Evolutionary conservation across 2,329 filamentous ascomycete genomes (phyloP).

Genomic region (Sclerotinia borealis): DNA sequence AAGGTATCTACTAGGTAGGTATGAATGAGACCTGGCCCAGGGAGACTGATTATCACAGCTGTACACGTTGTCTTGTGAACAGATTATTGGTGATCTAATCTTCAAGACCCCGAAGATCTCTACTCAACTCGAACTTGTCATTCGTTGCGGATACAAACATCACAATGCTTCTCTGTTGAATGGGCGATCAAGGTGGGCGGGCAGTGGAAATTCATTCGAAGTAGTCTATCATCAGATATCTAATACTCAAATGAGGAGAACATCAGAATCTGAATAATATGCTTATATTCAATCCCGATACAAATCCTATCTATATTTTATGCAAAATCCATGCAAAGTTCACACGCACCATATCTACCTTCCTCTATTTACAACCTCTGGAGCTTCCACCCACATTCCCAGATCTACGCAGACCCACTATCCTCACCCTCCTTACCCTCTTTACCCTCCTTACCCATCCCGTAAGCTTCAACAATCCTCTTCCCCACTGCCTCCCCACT

Average conservation of each 20-base stretch:
- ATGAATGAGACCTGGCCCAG: too few relatives aligned
- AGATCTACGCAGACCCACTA: not conserved
- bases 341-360: not conserved
- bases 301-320: not conserved
- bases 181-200: not conserved
- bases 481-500: conserved; percentile 73
- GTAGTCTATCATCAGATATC: not conserved
- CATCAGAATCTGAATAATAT: not conserved
- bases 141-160: not conserved
- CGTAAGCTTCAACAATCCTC: conserved; percentile 54
- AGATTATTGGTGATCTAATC: not conserved
- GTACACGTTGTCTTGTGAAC: not conserved
- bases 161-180: not conserved
- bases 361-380: too few relatives aligned
- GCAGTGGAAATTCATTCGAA: not conserved
- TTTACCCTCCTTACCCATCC: conserved; percentile 16
- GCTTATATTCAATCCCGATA: not conserved
- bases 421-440: too few relatives aligned
- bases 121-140: not conserved
- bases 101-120: not conserved
- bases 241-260: not conserved
- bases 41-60: too few relatives aligned
- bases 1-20: not conserved
- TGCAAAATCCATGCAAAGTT: not conserved
- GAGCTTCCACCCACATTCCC: not conserved